Evolutionary conservation across 148 eudicot species (phyloP).

Genomic region (Camellia japonica): DNA sequence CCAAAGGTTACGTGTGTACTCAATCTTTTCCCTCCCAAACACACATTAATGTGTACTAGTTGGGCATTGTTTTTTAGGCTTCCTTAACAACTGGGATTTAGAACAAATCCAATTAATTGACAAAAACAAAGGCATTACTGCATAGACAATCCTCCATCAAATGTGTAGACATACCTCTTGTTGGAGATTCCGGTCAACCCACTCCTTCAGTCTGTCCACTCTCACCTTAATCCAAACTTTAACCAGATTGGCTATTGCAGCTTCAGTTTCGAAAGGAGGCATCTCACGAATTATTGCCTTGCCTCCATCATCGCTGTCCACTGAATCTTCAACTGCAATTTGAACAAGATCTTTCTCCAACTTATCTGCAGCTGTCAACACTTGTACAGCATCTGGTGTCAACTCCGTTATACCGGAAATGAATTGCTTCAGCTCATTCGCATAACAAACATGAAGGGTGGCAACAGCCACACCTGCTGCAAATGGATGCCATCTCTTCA

Average conservation of each 20-base stretch:
- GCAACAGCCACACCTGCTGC: constrained; percentile 99
- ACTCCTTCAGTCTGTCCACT: constrained; percentile 70
- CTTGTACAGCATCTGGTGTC: constrained; percentile 92
- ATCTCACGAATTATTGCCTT: constrained; percentile 96
- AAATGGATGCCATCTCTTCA: constrained; percentile 93
- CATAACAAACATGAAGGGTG: constrained; percentile 94
- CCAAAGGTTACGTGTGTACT: no score
- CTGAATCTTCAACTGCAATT: constrained; percentile 98
- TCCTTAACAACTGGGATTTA: no score
- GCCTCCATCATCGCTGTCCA: constrained; percentile 97
- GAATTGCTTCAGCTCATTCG: constrained; percentile 91
- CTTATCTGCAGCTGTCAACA: constrained; percentile 91
- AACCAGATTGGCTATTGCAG: constrained; percentile 79
- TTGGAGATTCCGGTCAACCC: constrained; percentile 75
- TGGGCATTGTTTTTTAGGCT: no score
- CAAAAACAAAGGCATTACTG: no score
- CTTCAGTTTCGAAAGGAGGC: constrained; percentile 99
- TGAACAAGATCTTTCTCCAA: constrained; percentile 92
- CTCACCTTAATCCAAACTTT: constrained; percentile 85
- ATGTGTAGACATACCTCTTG: constrained; percentile 61
- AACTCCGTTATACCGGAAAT: constrained; percentile 72
- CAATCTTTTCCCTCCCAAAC: no score
- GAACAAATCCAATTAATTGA: no score
- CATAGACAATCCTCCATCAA: no score
- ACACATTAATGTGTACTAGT: no score